Base-by-base conservation (phyloP, 805 yeast genomes). In the Kluyveromyces dobzhanskii region DNA sequence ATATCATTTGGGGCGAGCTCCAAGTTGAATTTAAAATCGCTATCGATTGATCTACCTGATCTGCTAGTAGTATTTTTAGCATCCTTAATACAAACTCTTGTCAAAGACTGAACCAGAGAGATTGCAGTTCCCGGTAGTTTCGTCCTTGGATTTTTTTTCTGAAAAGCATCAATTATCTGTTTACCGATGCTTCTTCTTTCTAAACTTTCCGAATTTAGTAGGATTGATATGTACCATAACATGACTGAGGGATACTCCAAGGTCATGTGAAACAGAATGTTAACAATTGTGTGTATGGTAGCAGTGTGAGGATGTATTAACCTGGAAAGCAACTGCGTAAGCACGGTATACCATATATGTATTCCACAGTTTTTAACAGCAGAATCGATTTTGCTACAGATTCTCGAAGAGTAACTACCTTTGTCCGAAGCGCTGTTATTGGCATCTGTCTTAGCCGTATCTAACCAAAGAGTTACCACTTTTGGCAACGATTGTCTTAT, bases 381-480 rank as follows among this genome's bases (percentile, higher is more conserved):
- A 17, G 65, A 65, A 4, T 64, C 61, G 17, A 81, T 64, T 37
- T 69, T 72, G 18, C 66, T 68, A 30, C 75, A 62, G 16, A 79
- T 76, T 40, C 56, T 64, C 23, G 54, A 50, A 12, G 57, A 42
- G 19, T 57, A 54, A 6, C 46, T 40, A 4, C 45, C 39, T 1
- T 55, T 45, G 4, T 52, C 51, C 4, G 51, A 56, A 16, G 44
- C 40, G 19, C 52, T 42, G 11, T 24, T 30, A 13, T 32, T 16
- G 16, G 35, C 30, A 7, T 56, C 50, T 5, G 51, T 51, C 4
- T 61, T 55, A 3, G 70, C 76, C 56, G 80, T 83, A 49, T 88
- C 95, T 17, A 92, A 65, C 98, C 98, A 92, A 7, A 85, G 71
- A 0, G 95, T 86, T 4, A 88, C 71, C n/a, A 85, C 73, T 51